phyloP scores from a whole-genome alignment of 2,329 filamentous ascomycete species.

The Colletotrichum nymphaeae region DNA sequence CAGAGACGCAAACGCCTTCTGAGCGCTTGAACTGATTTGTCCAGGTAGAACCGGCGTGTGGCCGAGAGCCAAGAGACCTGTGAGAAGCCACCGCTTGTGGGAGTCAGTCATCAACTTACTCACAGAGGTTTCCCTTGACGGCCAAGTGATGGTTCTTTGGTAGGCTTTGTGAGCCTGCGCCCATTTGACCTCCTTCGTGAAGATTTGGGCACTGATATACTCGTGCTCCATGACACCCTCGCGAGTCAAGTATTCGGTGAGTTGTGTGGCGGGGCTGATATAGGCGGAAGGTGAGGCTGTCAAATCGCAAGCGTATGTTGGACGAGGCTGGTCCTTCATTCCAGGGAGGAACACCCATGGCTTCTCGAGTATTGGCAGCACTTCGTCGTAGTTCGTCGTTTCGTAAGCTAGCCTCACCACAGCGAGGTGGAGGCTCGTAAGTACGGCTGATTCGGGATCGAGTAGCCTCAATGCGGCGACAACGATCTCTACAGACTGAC shows the following conservation, averaged over 20 bases:
- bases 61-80: conserved; percentile 78
- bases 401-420: conserved; percentile 70
- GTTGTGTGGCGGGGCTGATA: conserved; percentile 68
- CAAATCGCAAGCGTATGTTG: conserved; percentile 58
- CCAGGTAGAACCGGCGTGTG: conserved; percentile 65
- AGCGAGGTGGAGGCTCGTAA: conserved; percentile 72
- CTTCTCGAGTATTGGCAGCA: conserved; percentile 71
- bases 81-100: conserved; percentile 90
- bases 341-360: conserved; percentile 74
- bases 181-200: conserved; percentile 72
- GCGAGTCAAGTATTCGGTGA: conserved; percentile 65
- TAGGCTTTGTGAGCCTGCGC: conserved; percentile 70
- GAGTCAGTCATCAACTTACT: conserved; percentile 88
- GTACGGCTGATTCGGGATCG: conserved; percentile 73
- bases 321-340: conserved; percentile 48
- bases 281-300: conserved; percentile 62
- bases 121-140: conserved; percentile 69
- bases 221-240: conserved; percentile 75
- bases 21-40: conserved; percentile 62
- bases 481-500: conserved; percentile 57
- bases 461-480: conserved; percentile 70
- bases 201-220: conserved; percentile 72
- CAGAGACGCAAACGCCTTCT: conserved; percentile 67
- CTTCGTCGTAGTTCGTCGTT: conserved; percentile 62
- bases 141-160: conserved; percentile 74